Evolutionary conservation across 805 yeast genomes (phyloP).

Genomic region (Cyberlindnera samutprakarnensis): DNA sequence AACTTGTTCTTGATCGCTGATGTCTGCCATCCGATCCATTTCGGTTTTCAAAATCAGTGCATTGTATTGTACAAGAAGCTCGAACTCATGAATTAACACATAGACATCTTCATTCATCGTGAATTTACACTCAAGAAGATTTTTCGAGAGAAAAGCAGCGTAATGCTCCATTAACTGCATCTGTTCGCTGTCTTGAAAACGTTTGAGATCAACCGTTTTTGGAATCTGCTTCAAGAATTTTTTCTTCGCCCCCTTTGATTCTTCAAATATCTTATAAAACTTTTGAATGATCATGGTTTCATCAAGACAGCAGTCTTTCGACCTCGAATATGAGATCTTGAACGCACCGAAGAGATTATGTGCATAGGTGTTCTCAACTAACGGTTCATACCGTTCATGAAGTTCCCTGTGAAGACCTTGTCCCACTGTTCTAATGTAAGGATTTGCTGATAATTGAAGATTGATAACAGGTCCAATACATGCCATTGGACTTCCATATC

Average conservation of each 20-base stretch:
- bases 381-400: conserved; percentile 60
- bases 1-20: neutral
- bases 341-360: conserved; percentile 57
- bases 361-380: conserved; percentile 56
- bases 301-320: conserved; percentile 23
- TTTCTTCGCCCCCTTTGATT: conserved; percentile 31
- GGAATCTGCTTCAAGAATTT: conserved; percentile 31
- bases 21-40: neutral
- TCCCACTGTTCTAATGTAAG: conserved; percentile 40
- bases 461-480: conserved; percentile 68
- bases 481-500: conserved; percentile 68
- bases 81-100: conserved; percentile 34
- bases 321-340: conserved; percentile 4
- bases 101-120: conserved; percentile 45
- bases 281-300: conserved; percentile 26
- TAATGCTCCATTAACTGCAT: conserved; percentile 20
- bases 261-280: conserved; percentile 36
- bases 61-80: conserved; percentile 15
- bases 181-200: conserved; percentile 15
- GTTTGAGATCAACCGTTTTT: conserved; percentile 24
- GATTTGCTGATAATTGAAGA: conserved; percentile 45
- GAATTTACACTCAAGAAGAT: conserved; percentile 34
- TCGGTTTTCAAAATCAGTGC: conserved; percentile 5
- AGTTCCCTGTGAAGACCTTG: conserved; percentile 44
- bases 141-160: conserved; percentile 28